Evolutionary conservation across 2,329 filamentous ascomycete species (phyloP), one percentile per base, ranked within the genome.

Genomic region (Cladophialophora exuberans): DNA sequence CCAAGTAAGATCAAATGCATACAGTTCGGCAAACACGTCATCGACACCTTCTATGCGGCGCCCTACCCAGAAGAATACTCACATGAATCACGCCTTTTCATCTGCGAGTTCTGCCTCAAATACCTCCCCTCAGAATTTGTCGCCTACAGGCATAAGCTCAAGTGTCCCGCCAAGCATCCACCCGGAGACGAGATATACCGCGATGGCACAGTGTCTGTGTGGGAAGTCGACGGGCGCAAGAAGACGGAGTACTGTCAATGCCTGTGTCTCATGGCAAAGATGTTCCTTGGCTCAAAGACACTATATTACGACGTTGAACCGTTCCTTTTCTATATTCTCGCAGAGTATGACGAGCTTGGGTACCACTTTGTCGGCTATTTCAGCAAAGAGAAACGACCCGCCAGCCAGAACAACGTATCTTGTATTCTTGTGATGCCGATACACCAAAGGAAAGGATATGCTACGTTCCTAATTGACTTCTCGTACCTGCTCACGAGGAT

Each of bases 61-160:
- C 95, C 94, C 10, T 99, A 99, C 69, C 94, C 94, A 0, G 94
- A 97, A 70, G 94, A 99, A 73, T 99, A 99, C 77, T 97, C 91
- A 70, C 86, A 93, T 61, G 97, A 99, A 69, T 87, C 90, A 25
- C 89, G 96, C 31, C 82, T 99, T n/a, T 97, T 96, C 73, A 97
- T 99, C 61, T 99, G 94, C 79, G 95, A 99, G 72, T 99, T 97
- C 72, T 99, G 94, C 70, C 79, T 99, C 57, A 99, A 97, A 74
- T 99, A 99, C 76, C 97, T 99, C 91, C 96, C 95, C 72, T 97
- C 94, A 15, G 93, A 97, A 70, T 97, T 96, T 66, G 94, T 99
- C 23, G 93, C 94, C 11, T 97, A 93, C 90, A 84, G 94, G 49
- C 94, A 99, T 73, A 97, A 97, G 76, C 83, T 91, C 65, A 99